Evolutionary conservation across 306 rosid genomes (phyloP), one percentile per base, ranked within the genome.

Genomic region (Canavalia gladiata): DNA sequence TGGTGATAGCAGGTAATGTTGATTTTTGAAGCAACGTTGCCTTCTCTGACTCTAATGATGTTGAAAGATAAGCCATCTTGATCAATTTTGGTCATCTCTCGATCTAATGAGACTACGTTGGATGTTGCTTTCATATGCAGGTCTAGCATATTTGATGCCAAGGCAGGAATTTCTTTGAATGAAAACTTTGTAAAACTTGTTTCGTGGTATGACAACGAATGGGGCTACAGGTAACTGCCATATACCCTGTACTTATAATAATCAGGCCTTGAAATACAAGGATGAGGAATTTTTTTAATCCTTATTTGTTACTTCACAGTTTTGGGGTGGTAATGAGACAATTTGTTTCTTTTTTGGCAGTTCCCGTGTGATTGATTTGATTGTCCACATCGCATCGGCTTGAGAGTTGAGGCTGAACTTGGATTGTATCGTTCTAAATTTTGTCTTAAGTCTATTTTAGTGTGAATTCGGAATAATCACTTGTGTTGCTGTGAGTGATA

Each of bases 91-190:
- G 46, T 12, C 42, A 1, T 59, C 25, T 68, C 62, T 29, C 2
- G 0, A 67, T 74, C 68, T 42, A 50, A 66, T 66, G 39, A 49
- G 34, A 28, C 47, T 12, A 43, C 47, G 31, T 51, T 63, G 43
- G 7, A 5, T 50, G 45, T 75, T 60, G 35, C 49, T 77, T 57
- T 75, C 12, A 69, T 50, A 11, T 85, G 57, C 92, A 96, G 99
- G 91, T 96, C 99, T 35, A 96, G 99, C 95, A 94, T 94, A 28
- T 94, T 94, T 5, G 98, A 94, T 43, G 97, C 98, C 79, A 94
- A 94, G 94, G 98, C 98, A 2, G 98, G 98, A 87, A 94, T 94
- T 90, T 89, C 98, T 49, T 90, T 94, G 97, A 94, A 89, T 28
- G 92, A 86, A 0, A 69, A 88, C 80, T 94, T 94, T 78, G 94